Percentiles rank a stretch among this genome's conserved stretches.
Conservation (phyloP, 371 early-diverging fungal species). For the Mucor mucedo region DNA sequence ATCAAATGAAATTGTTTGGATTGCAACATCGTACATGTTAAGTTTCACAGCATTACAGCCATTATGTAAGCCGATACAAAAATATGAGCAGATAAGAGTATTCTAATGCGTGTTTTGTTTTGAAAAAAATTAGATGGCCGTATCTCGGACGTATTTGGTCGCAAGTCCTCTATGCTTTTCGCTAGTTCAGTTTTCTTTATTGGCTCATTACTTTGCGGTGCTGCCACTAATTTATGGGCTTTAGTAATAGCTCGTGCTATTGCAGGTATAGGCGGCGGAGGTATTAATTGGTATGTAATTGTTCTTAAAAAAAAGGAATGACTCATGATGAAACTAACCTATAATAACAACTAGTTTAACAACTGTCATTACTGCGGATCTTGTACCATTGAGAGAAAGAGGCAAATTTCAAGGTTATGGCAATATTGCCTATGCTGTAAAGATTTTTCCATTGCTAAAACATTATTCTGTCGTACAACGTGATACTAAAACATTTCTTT, state of each 20-base stretch:
- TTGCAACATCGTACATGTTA: constrained; percentile 77
- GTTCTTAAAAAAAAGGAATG: not conserved
- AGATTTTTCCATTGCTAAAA: not conserved
- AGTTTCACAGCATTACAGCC: constrained; percentile 81
- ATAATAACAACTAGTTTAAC: constrained; percentile 28
- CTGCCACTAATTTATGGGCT: constrained; percentile 57
- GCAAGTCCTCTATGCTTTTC: constrained; percentile 56
- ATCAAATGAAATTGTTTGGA: constrained; percentile 70
- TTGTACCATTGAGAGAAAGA: constrained; percentile 56
- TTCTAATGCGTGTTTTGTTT: not conserved
- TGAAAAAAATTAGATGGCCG: constrained; percentile 38
- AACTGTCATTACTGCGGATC: constrained; percentile 47
- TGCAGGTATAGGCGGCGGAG: constrained; percentile 79
- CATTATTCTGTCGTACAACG: not conserved
- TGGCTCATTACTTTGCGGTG: constrained; percentile 59
- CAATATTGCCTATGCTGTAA: constrained; percentile 50
- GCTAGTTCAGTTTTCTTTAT: constrained; percentile 53
- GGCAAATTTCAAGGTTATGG: constrained; percentile 55
- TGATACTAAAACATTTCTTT: not conserved
- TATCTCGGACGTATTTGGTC: constrained; percentile 69
- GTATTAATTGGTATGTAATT: constrained; percentile 34
- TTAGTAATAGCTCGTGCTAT: constrained; percentile 76
- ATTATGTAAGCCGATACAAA: constrained; percentile 52
- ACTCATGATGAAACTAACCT: not conserved
- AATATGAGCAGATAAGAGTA: no score